These are phyloP conservation scores for Sugiyamaella grinbergsii DNA, from an alignment of 1,139 yeast species.

Conservation along the genomic window DNA sequence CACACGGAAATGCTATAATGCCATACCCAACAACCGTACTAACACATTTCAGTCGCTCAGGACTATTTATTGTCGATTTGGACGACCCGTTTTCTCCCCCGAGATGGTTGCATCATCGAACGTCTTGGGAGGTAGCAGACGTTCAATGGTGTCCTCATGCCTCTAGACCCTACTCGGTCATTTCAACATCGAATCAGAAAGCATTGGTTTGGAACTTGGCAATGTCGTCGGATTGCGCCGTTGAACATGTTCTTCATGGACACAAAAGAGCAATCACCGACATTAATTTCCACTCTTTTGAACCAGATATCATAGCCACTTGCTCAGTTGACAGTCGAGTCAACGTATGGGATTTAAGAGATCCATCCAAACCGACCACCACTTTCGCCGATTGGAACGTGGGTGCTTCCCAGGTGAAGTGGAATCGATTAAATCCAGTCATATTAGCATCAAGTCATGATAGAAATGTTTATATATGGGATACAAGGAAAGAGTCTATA, in stretches of 20 bases:
- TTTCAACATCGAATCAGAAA: constrained; percentile 91
- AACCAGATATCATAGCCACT: constrained; percentile 89
- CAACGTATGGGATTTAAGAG: constrained; percentile 87
- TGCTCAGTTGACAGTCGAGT: constrained; percentile 90
- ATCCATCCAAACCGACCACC: constrained; percentile 68
- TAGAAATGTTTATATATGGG: constrained; percentile 81
- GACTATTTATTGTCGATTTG: constrained; percentile 83
- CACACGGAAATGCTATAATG: no score
- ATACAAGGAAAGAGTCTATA: constrained; percentile 73
- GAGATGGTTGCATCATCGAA: constrained; percentile 84
- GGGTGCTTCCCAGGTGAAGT: constrained; percentile 91
- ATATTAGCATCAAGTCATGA: constrained; percentile 87
- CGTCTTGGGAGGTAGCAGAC: constrained; percentile 98
- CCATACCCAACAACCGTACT: no score
- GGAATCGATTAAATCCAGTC: constrained; percentile 78
- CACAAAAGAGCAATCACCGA: constrained; percentile 95
- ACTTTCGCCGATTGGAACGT: constrained; percentile 93
- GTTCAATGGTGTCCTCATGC: constrained; percentile 97
- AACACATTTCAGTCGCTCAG: constrained; percentile 55
- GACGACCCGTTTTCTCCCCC: constrained; percentile 97
- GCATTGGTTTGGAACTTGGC: constrained; percentile 92
- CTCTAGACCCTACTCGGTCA: constrained; percentile 84
- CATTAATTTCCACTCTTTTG: constrained; percentile 84
- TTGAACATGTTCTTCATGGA: constrained; percentile 82
- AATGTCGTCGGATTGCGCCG: constrained; percentile 73